These are phyloP conservation scores for Fagopyrum tataricum DNA, from an alignment of 148 eudicot species.

Conservation along the genomic window DNA sequence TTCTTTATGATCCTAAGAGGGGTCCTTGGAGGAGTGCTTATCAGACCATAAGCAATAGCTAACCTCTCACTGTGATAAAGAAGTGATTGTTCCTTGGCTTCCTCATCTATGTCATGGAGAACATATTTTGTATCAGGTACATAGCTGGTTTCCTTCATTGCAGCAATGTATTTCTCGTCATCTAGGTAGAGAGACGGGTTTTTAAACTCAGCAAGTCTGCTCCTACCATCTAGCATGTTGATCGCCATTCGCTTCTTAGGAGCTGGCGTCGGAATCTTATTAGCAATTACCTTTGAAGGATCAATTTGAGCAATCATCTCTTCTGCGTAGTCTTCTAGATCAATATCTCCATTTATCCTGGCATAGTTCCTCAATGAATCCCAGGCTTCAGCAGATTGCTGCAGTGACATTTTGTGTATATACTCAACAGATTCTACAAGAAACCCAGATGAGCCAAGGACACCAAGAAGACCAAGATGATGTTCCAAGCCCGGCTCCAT, in stretches of 20 bases:
- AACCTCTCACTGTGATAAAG: conserved; percentile 1
- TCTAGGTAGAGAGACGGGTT: conserved; percentile 71
- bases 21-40: conserved; percentile 18
- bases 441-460: conserved; percentile 55
- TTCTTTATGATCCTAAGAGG: conserved; percentile 21
- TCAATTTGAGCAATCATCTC: conserved; percentile 58
- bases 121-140: conserved; percentile 19
- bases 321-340: conserved; percentile 75
- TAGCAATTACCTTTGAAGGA: conserved; percentile 48
- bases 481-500: conserved; percentile 65
- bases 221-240: conserved; percentile 16
- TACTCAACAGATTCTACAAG: conserved; percentile 65
- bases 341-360: conserved; percentile 78
- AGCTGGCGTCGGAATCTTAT: conserved; percentile 76
- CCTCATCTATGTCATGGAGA: conserved; percentile 20
- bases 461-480: conserved; percentile 45
- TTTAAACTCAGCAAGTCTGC: conserved; percentile 53
- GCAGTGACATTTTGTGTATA: conserved; percentile 52
- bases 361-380: conserved; percentile 80
- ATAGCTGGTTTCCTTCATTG: conserved; percentile 41
- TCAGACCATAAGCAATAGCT: conserved; percentile 19
- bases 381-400: conserved; percentile 57
- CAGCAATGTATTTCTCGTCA: conserved; percentile 76
- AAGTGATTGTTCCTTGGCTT: conserved; percentile 18
- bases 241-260: conserved; percentile 42